Evolutionary conservation across 163 green algal genomes (phyloP).

Genomic region (Coccomyxa subellipsoidea): DNA sequence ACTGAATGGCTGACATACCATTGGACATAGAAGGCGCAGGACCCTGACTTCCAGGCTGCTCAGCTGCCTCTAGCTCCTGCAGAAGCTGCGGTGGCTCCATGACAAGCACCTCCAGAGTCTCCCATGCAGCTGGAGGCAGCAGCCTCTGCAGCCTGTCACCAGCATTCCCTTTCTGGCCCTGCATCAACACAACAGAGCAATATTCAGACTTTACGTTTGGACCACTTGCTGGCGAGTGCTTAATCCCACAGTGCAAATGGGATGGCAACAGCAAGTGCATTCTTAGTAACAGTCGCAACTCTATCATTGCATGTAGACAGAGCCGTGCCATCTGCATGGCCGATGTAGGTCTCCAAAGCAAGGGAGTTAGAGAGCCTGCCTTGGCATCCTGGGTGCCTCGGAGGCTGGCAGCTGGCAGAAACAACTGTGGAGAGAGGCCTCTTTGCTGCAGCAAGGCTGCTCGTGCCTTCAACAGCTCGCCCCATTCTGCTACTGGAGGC

Average conservation of each 20-base stretch:
- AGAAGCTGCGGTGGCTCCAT: conserved; percentile 46
- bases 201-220: too few species aligned
- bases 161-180: background rate
- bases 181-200: background rate
- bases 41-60: background rate
- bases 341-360: background rate
- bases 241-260: too few species aligned
- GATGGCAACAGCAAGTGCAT: too few species aligned
- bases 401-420: conserved; percentile 45
- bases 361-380: background rate
- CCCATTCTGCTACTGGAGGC: conserved; percentile 21
- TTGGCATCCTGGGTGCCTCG: background rate
- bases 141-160: conserved; percentile 7
- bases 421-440: conserved; percentile 65
- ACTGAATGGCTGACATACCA: background rate
- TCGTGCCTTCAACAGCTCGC: conserved; percentile 32
- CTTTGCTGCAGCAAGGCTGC: conserved; percentile 51
- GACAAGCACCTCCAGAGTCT: conserved; percentile 68
- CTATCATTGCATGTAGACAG: too few species aligned
- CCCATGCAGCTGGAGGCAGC: conserved; percentile 10
- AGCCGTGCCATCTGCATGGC: too few species aligned
- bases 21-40: background rate
- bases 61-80: background rate
- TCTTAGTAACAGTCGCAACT: too few species aligned
- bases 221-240: too few species aligned